Evolutionary conservation across 768 basidiomycete species (phyloP).

Genomic region (Termitomyces sp.): DNA sequence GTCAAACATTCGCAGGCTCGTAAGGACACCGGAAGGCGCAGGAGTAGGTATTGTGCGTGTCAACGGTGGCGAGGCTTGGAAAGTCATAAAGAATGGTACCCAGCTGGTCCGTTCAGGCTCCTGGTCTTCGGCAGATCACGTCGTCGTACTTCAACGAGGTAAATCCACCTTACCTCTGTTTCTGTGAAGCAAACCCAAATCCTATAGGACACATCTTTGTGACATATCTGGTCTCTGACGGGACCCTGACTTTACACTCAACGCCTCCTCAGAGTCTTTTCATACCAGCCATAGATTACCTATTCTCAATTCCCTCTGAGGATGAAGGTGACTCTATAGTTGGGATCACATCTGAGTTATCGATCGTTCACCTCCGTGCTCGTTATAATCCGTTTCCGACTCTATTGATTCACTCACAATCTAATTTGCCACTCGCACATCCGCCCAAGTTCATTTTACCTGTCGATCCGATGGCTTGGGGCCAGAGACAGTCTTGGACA

Average conservation of each 20-base stretch:
- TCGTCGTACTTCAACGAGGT: constrained; percentile 72
- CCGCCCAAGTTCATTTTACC: constrained; percentile 58
- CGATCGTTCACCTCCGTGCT: constrained; percentile 53
- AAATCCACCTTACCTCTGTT: constrained; percentile 13
- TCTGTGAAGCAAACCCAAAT: background rate
- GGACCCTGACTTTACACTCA: constrained; percentile 50
- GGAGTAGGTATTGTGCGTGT: constrained; percentile 65
- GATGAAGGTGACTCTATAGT: constrained; percentile 52
- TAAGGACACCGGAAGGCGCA: constrained; percentile 74
- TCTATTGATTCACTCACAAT: constrained; percentile 43
- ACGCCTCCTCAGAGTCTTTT: constrained; percentile 33
- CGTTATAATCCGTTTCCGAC: constrained; percentile 25
- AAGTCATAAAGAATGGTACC: constrained; percentile 40
- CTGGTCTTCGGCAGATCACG: constrained; percentile 56
- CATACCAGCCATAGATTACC: constrained; percentile 48
- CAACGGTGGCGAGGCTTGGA: constrained; percentile 62
- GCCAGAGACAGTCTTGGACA: constrained; percentile 36
- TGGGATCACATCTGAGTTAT: constrained; percentile 59
- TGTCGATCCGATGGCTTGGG: constrained; percentile 89
- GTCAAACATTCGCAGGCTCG: constrained; percentile 52
- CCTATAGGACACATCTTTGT: constrained; percentile 46
- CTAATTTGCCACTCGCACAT: constrained; percentile 45
- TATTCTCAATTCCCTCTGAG: constrained; percentile 64
- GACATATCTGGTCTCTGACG: constrained; percentile 49
- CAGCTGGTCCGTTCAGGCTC: constrained; percentile 41